Evolutionary conservation across 2,329 filamentous ascomycete genomes (phyloP), one percentile per base, ranked within the genome.

Genomic region (Nemania bipapillata): DNA sequence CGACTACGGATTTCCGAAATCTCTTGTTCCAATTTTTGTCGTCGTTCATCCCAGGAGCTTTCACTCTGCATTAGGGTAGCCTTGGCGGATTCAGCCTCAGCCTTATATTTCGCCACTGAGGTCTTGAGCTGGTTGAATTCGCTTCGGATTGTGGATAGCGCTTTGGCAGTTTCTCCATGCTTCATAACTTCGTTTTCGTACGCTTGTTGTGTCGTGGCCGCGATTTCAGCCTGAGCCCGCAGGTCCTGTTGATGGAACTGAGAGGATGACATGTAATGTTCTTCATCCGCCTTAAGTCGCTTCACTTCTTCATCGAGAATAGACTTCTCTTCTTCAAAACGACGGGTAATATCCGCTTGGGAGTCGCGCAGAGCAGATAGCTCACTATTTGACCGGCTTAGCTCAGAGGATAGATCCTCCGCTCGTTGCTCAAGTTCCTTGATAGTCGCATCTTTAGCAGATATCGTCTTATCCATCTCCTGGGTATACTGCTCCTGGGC

Each of bases 161-260:
- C 88, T 80, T 94, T 94, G 12, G 95, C 93, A n/a, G 95, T 96
- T 73, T 97, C 93, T 1, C 94, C 95, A 80, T 99, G 96, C 82
- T 96, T 97, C 75, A 97, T 88, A 11, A 99, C 86, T 79, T 99
- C 96, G 70, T 90, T 90, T 79, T 99, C 96, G 77, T 99, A 99
- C 74, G 96, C 94, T 77, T 97, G 91, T 78, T 99, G 96, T 3
- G 96, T 94, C 79, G 93, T 92, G 61, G 93, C 90, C 2, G 96
- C 94, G 76, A 99, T 98, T 52, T 96, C 92, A 30, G 95, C 94
- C 80, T 99, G 96, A 0, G 93, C 91, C 70, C 96, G 94, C 49
- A 98, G 88, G 75, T 98, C 94, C 75, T 97, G 92, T 77, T 96
- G 93, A 77, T 97, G 92, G 77, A 92, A 93, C 72, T 92, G 90